These are phyloP conservation scores for Aegilops tauschii DNA, from an alignment of 176 grass and related monocot genomes.

Conservation along the genomic window DNA sequence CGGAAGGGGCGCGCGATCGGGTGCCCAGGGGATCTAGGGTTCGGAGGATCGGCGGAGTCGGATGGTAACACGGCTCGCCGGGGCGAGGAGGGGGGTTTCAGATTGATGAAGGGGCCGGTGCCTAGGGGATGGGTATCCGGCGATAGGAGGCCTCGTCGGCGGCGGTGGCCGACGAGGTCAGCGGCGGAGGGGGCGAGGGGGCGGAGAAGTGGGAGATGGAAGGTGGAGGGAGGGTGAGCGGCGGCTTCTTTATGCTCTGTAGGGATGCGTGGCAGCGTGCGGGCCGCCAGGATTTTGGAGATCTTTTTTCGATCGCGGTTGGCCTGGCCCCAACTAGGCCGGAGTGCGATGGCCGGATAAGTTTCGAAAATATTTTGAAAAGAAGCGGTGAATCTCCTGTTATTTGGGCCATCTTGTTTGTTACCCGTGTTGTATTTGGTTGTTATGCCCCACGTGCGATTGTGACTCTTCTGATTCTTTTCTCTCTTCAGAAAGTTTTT, in stretches of 20 bases:
- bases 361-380: neutral
- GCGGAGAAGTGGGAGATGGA: neutral
- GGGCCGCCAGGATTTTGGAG: slow-evolving; percentile 33
- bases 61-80: neutral
- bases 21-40: slow-evolving; percentile 28
- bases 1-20: slow-evolving; percentile 18
- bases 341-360: neutral
- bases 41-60: neutral
- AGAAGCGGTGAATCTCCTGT: neutral
- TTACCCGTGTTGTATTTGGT: neutral
- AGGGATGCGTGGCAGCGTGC: neutral
- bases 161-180: slow-evolving; percentile 1
- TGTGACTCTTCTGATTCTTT: neutral
- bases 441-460: neutral
- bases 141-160: slow-evolving; percentile 28
- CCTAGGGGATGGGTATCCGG: neutral
- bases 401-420: neutral
- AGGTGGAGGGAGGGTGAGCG: neutral
- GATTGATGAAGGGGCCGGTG: neutral
- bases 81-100: neutral
- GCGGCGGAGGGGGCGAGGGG: neutral
- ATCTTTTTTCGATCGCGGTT: neutral
- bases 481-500: neutral
- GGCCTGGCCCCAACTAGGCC: neutral
- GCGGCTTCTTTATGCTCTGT: slow-evolving; percentile 28